Conservation (phyloP, 306 rosid species). For the Gynostemma pentaphyllum region DNA sequence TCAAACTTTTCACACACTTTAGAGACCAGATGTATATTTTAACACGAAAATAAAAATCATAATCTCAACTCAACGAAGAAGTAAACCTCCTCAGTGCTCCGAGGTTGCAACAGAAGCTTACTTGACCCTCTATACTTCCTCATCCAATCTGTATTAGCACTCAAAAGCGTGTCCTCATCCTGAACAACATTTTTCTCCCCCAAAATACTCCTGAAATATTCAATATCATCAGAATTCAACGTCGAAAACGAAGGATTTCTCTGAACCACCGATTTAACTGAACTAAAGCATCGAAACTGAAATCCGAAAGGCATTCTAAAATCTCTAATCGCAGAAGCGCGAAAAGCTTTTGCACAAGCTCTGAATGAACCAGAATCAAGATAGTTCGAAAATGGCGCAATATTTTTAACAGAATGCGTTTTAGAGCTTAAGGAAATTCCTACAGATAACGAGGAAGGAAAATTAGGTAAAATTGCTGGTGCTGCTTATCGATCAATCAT, state of each 20-base stretch:
- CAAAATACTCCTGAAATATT: constrained; percentile 46
- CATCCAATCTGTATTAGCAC: constrained; percentile 91
- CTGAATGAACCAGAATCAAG: neutral
- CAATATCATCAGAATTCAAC: constrained; percentile 56
- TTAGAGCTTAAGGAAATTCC: constrained; percentile 2
- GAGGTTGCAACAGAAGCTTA: constrained; percentile 63
- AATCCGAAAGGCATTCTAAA: constrained; percentile 13
- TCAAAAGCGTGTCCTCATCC: constrained; percentile 60
- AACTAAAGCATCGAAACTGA: constrained; percentile 30
- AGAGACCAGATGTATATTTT: too few relatives aligned
- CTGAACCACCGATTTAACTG: constrained; percentile 26
- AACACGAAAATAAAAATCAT: neutral
- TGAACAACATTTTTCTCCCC: constrained; percentile 68
- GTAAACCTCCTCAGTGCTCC: constrained; percentile 63
- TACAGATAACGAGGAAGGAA: neutral
- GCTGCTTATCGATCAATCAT: neutral
- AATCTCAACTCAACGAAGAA: constrained; percentile 7
- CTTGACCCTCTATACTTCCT: constrained; percentile 73
- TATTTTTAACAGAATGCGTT: neutral
- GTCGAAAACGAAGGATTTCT: constrained; percentile 50
- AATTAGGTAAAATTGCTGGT: neutral
- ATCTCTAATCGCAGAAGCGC: constrained; percentile 13
- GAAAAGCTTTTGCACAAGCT: constrained; percentile 13
- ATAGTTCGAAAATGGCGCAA: neutral
- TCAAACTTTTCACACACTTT: too few relatives aligned